A percentile compares a stretch with the other conserved stretches of the same genome.
Conservation (phyloP, 176 grass and related monocot species). For the Tuctoria greenei region DNA sequence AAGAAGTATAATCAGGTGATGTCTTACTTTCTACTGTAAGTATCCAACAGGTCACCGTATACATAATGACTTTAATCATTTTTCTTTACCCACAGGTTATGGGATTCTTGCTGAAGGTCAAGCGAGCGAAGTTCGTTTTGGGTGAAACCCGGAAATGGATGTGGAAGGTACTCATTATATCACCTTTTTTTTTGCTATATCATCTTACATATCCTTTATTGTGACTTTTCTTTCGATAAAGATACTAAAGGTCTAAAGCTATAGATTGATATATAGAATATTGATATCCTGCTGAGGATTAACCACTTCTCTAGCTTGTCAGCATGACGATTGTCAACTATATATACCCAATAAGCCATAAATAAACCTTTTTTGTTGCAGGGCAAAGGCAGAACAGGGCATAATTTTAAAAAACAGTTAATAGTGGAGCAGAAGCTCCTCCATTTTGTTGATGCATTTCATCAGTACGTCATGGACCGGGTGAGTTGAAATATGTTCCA, state of each 20-base stretch:
- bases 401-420: slow-evolving; percentile 76
- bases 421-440: slow-evolving; percentile 96
- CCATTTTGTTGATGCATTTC: slow-evolving; percentile 87
- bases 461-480: slow-evolving; percentile 88
- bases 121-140: slow-evolving; percentile 89
- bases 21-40: slow-evolving; percentile 27
- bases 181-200: background rate
- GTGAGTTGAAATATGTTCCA: slow-evolving; percentile 45
- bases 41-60: background rate
- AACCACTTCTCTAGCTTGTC: slow-evolving; percentile 11
- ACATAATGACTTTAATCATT: slow-evolving; percentile 18
- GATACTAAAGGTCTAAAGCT: background rate
- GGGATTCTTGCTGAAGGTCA: slow-evolving; percentile 95
- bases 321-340: background rate
- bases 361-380: slow-evolving; percentile 37
- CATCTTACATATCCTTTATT: slow-evolving; percentile 19
- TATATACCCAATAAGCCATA: background rate
- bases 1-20: slow-evolving; percentile 95
- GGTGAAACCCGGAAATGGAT: slow-evolving; percentile 91
- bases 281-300: slow-evolving; percentile 4
- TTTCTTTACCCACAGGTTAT: slow-evolving; percentile 63
- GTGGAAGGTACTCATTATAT: slow-evolving; percentile 73
- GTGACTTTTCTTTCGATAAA: background rate
- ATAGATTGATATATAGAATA: background rate
- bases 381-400: slow-evolving; percentile 46